Conservation (phyloP, 2,329 filamentous ascomycete genomes). For the Pseudocercospora crystallina region DNA sequence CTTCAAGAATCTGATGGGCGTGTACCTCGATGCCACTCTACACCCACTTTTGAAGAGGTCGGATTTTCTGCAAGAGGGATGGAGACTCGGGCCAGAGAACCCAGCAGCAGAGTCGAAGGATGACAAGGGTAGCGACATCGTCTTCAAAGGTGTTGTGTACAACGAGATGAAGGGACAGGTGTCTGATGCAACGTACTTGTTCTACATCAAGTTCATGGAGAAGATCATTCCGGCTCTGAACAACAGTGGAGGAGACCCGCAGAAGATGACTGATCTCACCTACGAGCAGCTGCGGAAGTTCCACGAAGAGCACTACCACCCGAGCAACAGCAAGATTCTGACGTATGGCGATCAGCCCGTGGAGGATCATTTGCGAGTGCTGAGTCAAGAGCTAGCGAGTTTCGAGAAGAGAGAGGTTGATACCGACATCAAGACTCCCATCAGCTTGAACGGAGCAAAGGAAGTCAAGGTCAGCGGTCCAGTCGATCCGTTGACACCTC, state of each 20-base stretch:
- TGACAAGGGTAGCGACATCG: slow-evolving; percentile 58
- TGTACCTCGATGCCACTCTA: slow-evolving; percentile 92
- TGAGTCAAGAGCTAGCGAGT: slow-evolving; percentile 69
- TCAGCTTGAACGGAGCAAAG: slow-evolving; percentile 68
- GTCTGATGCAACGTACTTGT: slow-evolving; percentile 94
- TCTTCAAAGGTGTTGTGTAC: slow-evolving; percentile 98
- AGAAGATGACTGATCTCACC: slow-evolving; percentile 93
- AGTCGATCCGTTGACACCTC: slow-evolving; percentile 79
- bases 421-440: slow-evolving; percentile 71
- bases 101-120: slow-evolving; percentile 52
- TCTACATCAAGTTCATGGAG: slow-evolving; percentile 93
- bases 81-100: slow-evolving; percentile 93
- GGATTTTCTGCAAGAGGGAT: slow-evolving; percentile 95
- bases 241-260: slow-evolving; percentile 94
- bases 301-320: slow-evolving; percentile 91
- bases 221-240: slow-evolving; percentile 91
- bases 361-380: slow-evolving; percentile 73
- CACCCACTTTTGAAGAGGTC: slow-evolving; percentile 84
- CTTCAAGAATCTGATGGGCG: slow-evolving; percentile 92
- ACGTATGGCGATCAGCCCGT: slow-evolving; percentile 94
- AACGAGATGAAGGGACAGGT: slow-evolving; percentile 99
- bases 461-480: slow-evolving; percentile 75
- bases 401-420: slow-evolving; percentile 73
- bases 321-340: slow-evolving; percentile 93
- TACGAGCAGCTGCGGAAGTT: slow-evolving; percentile 86